phyloP scores from a whole-genome alignment of 225 moss, liverwort and hornwort genomes.

The Pseudoscleropodium purum region DNA sequence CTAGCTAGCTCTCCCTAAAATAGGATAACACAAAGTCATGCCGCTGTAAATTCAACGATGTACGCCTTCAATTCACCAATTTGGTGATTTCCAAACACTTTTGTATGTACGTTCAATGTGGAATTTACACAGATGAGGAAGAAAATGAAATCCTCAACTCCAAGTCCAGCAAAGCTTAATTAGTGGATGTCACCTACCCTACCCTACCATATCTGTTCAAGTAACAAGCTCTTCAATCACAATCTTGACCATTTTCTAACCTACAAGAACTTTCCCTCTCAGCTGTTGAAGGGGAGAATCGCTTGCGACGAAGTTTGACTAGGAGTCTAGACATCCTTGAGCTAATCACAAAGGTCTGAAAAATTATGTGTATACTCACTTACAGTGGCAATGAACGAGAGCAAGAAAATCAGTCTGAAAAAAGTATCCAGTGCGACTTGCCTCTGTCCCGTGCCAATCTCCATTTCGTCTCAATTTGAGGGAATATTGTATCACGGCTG shows the following conservation, averaged over 20 bases:
- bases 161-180: background rate
- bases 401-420: conserved; percentile 1
- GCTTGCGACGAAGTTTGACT: background rate
- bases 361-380: conserved; percentile 11
- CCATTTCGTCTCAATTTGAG: background rate
- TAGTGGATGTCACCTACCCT: background rate
- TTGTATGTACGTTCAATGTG: conserved; percentile 27
- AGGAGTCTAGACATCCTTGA: background rate
- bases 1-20: background rate
- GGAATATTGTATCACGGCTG: background rate
- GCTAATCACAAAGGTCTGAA: conserved; percentile 1
- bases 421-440: background rate
- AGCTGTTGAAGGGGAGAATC: background rate
- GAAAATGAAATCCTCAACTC: conserved; percentile 4
- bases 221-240: background rate
- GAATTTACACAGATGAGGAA: conserved; percentile 19
- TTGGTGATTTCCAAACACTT: conserved; percentile 13
- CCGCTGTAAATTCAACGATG: background rate
- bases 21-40: background rate
- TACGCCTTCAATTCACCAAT: conserved; percentile 23
- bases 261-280: background rate
- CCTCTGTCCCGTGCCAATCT: background rate
- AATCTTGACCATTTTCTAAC: background rate
- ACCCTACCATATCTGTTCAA: background rate
- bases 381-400: background rate